Percentiles rank a stretch among this genome's conserved stretches.
These are phyloP conservation scores for Pisolithus orientalis DNA, from an alignment of 768 basidiomycete species.

Conservation along the genomic window DNA sequence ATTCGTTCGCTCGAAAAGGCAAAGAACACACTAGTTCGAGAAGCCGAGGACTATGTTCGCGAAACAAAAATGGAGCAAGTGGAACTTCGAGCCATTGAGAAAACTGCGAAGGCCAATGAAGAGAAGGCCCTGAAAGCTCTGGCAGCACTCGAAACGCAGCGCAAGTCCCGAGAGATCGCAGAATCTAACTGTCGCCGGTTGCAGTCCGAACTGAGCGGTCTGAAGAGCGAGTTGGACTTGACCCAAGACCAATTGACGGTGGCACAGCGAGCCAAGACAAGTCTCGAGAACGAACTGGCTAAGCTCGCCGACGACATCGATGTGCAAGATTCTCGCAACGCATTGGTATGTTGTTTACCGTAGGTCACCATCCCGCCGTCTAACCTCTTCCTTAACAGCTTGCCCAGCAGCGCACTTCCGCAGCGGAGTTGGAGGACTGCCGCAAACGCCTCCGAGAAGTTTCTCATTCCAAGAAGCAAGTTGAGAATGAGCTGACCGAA, in stretches of 20 bases:
- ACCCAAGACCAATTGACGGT: conserved; percentile 45
- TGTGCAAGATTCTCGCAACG: conserved; percentile 62
- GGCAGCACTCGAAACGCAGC: conserved; percentile 61
- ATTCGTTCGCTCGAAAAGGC: conserved; percentile 86
- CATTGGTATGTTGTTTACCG: conserved; percentile 43
- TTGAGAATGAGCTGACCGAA: conserved; percentile 48
- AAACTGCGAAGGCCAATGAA: conserved; percentile 55
- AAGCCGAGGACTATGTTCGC: conserved; percentile 76
- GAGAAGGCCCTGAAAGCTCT: conserved; percentile 51
- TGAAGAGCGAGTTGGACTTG: conserved; percentile 51
- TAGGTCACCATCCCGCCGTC: neutral
- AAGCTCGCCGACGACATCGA: conserved; percentile 58
- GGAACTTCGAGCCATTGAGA: conserved; percentile 64
- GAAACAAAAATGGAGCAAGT: conserved; percentile 67
- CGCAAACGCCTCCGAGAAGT: conserved; percentile 59
- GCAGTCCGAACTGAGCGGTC: conserved; percentile 53
- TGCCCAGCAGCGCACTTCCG: conserved; percentile 58
- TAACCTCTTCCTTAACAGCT: conserved; percentile 33
- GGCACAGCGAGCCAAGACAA: conserved; percentile 56
- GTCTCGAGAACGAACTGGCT: conserved; percentile 61
- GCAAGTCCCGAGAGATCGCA: conserved; percentile 55
- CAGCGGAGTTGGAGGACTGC: conserved; percentile 60
- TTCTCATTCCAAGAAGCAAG: conserved; percentile 46
- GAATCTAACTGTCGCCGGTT: conserved; percentile 57
- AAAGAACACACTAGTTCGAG: conserved; percentile 63